These are phyloP conservation scores for Fraxinus quadrangulata DNA, from an alignment of 257 asterid species.

Conservation along the genomic window DNA sequence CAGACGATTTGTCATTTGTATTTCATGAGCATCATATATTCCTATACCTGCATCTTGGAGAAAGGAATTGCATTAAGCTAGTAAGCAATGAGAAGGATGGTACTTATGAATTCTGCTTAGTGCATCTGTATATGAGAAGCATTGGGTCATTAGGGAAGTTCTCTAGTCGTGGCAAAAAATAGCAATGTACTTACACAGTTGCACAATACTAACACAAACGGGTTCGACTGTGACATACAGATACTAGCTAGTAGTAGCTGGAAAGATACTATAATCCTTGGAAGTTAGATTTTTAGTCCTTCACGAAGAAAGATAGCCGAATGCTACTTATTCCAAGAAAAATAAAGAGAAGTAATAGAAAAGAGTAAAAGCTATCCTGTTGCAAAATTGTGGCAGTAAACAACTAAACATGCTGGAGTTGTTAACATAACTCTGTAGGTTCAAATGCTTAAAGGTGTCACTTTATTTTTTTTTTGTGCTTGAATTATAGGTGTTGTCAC, in stretches of 20 bases:
- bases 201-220: background rate
- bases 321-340: background rate
- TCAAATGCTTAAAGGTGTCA: background rate
- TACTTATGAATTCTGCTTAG: constrained; percentile 3
- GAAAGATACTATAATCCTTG: background rate
- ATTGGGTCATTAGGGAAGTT: background rate
- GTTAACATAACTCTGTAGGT: background rate
- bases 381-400: background rate
- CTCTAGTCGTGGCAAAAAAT: background rate
- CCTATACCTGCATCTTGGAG: background rate
- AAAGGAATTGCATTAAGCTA: background rate
- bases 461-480: background rate
- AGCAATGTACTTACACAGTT: background rate
- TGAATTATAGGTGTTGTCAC: background rate
- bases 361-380: background rate
- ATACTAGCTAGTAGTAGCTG: background rate
- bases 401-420: background rate
- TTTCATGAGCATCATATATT: background rate
- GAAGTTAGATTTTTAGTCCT: background rate
- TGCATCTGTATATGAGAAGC: constrained; percentile 11
- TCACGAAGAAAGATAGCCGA: background rate
- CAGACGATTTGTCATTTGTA: constrained; percentile 2
- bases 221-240: background rate
- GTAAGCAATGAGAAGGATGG: background rate
- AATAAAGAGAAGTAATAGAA: background rate